A percentile compares a stretch with the other conserved stretches of the same genome.
Conservation (phyloP, 495 filamentous ascomycete species). For the Aspergillus leporis region DNA sequence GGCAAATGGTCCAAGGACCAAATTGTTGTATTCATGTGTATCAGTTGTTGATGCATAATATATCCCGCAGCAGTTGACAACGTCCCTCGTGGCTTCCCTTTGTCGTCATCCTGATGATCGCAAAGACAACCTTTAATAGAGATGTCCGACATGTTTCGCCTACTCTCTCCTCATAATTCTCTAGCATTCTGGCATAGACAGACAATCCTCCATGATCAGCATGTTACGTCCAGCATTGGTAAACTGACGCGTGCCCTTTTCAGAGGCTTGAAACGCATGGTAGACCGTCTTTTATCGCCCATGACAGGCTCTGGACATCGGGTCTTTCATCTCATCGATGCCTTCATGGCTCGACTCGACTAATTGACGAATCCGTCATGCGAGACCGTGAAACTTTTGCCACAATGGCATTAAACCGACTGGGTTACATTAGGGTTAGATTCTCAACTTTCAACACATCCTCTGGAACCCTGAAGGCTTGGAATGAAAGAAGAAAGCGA, state of each 20-base stretch:
- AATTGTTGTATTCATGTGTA: slow-evolving; percentile 41
- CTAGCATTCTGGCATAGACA: slow-evolving; percentile 29
- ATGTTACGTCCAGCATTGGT: slow-evolving; percentile 45
- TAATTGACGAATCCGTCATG: slow-evolving; percentile 40
- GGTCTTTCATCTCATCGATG: slow-evolving; percentile 36
- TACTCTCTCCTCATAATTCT: slow-evolving; percentile 30
- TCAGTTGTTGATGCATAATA: slow-evolving; percentile 11
- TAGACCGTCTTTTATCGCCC: slow-evolving; percentile 42
- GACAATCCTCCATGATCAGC: slow-evolving; percentile 42
- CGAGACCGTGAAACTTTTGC: slow-evolving; percentile 40
- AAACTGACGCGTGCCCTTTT: slow-evolving; percentile 46
- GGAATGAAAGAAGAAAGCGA: slow-evolving; percentile 23
- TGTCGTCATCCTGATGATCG: slow-evolving; percentile 14
- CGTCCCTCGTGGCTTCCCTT: background rate
- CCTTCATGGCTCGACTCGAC: slow-evolving; percentile 28
- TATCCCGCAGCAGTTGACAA: background rate
- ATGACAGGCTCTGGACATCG: slow-evolving; percentile 40
- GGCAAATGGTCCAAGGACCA: slow-evolving; percentile 25
- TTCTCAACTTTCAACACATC: slow-evolving; percentile 31
- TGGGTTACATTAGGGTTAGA: slow-evolving; percentile 42
- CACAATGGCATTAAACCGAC: slow-evolving; percentile 32
- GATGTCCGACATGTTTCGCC: slow-evolving; percentile 40
- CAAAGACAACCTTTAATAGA: slow-evolving; percentile 30
- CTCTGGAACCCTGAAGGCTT: slow-evolving; percentile 18
- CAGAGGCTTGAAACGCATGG: slow-evolving; percentile 42